These are phyloP conservation scores for Dipodascopsis uninucleata DNA, from an alignment of 805 yeast species.

Conservation along the genomic window DNA sequence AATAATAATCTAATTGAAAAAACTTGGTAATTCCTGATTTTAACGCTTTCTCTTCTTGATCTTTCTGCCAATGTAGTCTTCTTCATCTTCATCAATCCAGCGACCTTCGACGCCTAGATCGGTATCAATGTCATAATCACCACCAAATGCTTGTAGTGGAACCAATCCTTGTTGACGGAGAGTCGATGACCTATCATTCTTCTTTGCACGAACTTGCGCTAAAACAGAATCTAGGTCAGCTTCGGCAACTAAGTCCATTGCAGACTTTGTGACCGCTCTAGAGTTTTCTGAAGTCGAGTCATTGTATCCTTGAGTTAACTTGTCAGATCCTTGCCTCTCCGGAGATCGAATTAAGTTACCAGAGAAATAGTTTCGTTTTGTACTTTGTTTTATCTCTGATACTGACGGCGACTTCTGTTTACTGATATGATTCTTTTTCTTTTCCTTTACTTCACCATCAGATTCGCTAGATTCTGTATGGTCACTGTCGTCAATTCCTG, in stretches of 20 bases:
- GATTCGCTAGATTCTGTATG: slow-evolving; percentile 1
- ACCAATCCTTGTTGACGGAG: slow-evolving; percentile 9
- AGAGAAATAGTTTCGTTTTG: slow-evolving; percentile 6
- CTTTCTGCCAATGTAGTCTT: slow-evolving; percentile 11
- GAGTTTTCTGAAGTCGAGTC: not conserved
- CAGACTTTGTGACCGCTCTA: not conserved
- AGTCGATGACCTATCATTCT: slow-evolving; percentile 2
- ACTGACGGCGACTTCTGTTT: not conserved
- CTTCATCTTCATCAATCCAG: slow-evolving; percentile 29
- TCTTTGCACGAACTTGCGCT: slow-evolving; percentile 6
- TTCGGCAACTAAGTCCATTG: not conserved
- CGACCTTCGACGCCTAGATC: slow-evolving; percentile 29
- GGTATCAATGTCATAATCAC: slow-evolving; percentile 26
- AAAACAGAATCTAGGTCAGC: slow-evolving; percentile 12
- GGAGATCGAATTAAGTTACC: not conserved
- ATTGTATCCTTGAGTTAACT: no score
- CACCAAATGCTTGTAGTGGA: slow-evolving; percentile 18
- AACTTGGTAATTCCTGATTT: no score
- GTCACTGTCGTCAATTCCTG: slow-evolving; percentile 18
- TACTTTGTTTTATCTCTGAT: not conserved
- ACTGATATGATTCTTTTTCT: not conserved
- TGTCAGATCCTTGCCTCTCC: no score
- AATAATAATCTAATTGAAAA: no score
- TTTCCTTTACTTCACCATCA: slow-evolving; percentile 7
- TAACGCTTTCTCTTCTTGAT: slow-evolving; percentile 7